A percentile compares a stretch with the other conserved stretches of the same genome.
phyloP scores from a whole-genome alignment of 352 stramenopile genomes.

The Elongisporangium senticosum region DNA sequence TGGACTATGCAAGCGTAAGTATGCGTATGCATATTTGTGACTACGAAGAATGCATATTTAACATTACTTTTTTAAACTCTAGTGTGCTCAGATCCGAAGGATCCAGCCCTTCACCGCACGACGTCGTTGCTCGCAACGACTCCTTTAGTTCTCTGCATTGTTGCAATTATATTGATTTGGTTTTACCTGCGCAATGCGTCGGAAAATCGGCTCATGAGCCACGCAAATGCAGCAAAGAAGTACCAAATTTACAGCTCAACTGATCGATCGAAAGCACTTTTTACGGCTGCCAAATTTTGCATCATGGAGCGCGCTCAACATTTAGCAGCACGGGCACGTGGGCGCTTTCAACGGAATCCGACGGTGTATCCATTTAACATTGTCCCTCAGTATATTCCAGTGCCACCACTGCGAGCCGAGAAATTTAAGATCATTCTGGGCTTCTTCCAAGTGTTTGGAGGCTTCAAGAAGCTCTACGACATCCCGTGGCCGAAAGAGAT shows the following conservation, averaged over 20 bases:
- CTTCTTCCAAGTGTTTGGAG: constrained; percentile 73
- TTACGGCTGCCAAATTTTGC: constrained; percentile 19
- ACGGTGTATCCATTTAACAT: constrained; percentile 35
- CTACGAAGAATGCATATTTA: background rate
- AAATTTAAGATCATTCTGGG: constrained; percentile 79
- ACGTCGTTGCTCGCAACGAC: constrained; percentile 34
- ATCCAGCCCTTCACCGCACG: constrained; percentile 29
- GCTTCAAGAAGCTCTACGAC: constrained; percentile 71
- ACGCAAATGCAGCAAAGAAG: constrained; percentile 41
- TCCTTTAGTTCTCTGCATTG: constrained; percentile 24
- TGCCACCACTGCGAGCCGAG: constrained; percentile 38
- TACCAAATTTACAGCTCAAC: constrained; percentile 41
- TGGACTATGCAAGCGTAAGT: constrained; percentile 50
- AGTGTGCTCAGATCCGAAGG: constrained; percentile 36
- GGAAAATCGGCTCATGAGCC: constrained; percentile 43
- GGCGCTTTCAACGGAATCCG: background rate
- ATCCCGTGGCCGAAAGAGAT: constrained; percentile 60
- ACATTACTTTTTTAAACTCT: background rate
- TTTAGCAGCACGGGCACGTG: background rate
- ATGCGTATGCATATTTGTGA: background rate
- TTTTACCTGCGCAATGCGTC: constrained; percentile 42
- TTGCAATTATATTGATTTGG: constrained; percentile 28
- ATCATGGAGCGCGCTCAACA: constrained; percentile 14
- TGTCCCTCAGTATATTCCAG: constrained; percentile 9
- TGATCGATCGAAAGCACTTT: constrained; percentile 11